phyloP scores from a whole-genome alignment of 169 alveolate species.

The Ichthyophthirius multifiliis region DNA sequence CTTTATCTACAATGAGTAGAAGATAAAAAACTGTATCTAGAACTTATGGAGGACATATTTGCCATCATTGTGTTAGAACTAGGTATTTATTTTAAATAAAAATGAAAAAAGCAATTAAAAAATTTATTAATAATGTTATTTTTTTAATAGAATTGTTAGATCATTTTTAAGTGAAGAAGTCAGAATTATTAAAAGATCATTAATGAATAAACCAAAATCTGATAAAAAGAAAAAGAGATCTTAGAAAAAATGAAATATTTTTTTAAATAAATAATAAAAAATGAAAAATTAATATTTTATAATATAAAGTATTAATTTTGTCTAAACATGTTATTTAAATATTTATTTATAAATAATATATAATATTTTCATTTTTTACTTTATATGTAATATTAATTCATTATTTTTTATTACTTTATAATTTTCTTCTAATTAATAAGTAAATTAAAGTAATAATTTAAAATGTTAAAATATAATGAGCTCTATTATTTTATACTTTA shows the following conservation, averaged over 20 bases:
- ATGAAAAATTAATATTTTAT: too few species aligned
- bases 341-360: too few species aligned
- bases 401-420: too few species aligned
- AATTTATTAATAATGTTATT: neutral
- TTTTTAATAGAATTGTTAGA: slow-evolving; percentile 82
- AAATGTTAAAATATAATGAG: too few species aligned
- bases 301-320: too few species aligned
- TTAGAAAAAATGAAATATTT: neutral
- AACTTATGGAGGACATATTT: slow-evolving; percentile 82
- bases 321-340: too few species aligned
- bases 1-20: slow-evolving; percentile 29
- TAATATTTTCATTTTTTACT: too few species aligned
- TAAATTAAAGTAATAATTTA: too few species aligned
- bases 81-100: slow-evolving; percentile 26
- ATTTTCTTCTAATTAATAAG: too few species aligned
- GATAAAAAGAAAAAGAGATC: neutral
- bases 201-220: slow-evolving; percentile 43
- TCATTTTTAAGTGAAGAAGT: slow-evolving; percentile 92
- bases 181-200: slow-evolving; percentile 76
- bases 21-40: slow-evolving; percentile 88
- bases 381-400: too few species aligned
- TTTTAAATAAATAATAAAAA: too few species aligned
- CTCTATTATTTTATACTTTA: too few species aligned
- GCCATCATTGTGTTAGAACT: slow-evolving; percentile 81
- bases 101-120: neutral